These are phyloP conservation scores for Pyrenochaeta sp. DNA, from an alignment of 2,329 filamentous ascomycete genomes.

Conservation along the genomic window DNA sequence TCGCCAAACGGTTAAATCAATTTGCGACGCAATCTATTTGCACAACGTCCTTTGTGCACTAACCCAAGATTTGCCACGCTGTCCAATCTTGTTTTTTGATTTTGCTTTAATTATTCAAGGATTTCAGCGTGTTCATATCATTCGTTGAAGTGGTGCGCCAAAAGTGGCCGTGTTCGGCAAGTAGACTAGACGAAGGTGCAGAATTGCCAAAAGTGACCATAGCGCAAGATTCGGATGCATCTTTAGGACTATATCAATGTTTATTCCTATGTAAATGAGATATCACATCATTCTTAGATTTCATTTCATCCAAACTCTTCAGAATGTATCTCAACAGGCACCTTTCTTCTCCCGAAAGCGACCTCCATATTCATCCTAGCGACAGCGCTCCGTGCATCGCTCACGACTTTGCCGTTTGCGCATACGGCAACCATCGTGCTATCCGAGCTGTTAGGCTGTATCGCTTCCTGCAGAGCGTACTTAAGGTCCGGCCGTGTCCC, in stretches of 20 bases:
- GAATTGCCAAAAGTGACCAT: too few species aligned
- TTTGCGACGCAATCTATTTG: constrained; percentile 21
- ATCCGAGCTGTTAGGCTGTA: constrained; percentile 2
- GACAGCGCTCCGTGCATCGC: constrained; percentile 16
- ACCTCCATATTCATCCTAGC: constrained; percentile 28
- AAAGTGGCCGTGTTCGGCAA: too few species aligned
- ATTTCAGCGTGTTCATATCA: too few species aligned
- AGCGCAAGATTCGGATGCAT: too few species aligned
- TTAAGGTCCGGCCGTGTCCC: constrained; percentile 24
- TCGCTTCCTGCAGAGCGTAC: constrained; percentile 5
- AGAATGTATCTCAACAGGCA: constrained; percentile 21
- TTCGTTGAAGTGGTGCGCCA: too few species aligned
- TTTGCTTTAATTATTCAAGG: too few species aligned
- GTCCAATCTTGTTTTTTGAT: too few species aligned
- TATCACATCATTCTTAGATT: neutral
- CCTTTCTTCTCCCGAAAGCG: constrained; percentile 20
- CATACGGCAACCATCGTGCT: constrained; percentile 34
- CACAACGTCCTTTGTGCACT: too few species aligned
- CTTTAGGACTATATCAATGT: neutral
- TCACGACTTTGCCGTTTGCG: constrained; percentile 18
- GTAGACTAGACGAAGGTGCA: too few species aligned
- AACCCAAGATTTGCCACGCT: too few species aligned
- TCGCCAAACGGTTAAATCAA: constrained; percentile 28
- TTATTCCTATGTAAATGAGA: neutral
- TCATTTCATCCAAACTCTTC: constrained; percentile 22